These are phyloP conservation scores for Kuraishia borneana DNA, from an alignment of 805 yeast species.

Conservation along the genomic window DNA sequence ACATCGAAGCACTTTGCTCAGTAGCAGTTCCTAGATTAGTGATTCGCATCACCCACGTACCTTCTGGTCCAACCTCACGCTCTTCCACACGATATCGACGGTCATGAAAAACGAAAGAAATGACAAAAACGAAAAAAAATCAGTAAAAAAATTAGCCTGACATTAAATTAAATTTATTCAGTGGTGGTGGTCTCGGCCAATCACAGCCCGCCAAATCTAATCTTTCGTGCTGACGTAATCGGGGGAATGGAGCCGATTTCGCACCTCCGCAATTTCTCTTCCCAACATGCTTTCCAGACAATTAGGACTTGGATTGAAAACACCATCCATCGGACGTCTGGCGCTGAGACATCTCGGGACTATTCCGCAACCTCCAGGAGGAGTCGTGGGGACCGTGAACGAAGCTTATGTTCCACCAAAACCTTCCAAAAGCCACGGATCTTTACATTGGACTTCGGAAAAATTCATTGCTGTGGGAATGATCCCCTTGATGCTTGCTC, in stretches of 20 bases:
- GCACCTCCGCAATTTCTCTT: too few species aligned
- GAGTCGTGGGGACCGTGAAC: conserved; percentile 59
- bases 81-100: not conserved
- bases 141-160: too few species aligned
- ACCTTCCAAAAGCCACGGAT: conserved; percentile 47
- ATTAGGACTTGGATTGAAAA: too few species aligned
- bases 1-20: conserved; percentile 61
- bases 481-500: conserved; percentile 53
- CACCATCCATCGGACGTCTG: too few species aligned
- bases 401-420: conserved; percentile 59
- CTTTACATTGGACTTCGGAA: conserved; percentile 68
- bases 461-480: conserved; percentile 46
- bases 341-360: not conserved
- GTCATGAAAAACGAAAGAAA: not conserved
- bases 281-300: too few species aligned
- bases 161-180: too few species aligned
- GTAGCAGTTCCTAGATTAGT: conserved; percentile 33
- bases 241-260: too few species aligned
- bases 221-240: too few species aligned
- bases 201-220: too few species aligned
- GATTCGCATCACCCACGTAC: not conserved
- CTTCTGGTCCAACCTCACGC: not conserved
- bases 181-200: too few species aligned
- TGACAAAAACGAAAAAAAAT: not conserved
- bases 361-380: conserved; percentile 56